These are phyloP conservation scores for Perilla frutescens DNA, from an alignment of 257 asterid species.

Conservation along the genomic window DNA sequence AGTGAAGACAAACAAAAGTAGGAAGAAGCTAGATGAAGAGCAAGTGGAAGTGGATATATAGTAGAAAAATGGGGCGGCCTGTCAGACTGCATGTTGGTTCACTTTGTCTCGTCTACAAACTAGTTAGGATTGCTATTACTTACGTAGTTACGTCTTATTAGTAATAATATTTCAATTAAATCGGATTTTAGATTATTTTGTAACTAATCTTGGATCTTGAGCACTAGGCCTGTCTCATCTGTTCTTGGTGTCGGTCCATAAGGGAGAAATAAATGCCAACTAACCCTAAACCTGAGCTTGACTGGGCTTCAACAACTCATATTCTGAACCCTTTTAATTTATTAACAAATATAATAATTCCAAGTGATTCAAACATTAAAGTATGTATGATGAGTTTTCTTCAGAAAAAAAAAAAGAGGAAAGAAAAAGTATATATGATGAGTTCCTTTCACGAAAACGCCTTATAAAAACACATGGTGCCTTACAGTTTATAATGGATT, in stretches of 20 bases:
- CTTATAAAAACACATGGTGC: conserved; percentile 11
- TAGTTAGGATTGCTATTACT: conserved; percentile 25
- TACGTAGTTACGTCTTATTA: not conserved
- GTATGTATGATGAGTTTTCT: no score
- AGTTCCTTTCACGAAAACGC: conserved; percentile 22
- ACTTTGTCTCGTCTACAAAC: conserved; percentile 42
- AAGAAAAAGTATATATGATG: not conserved
- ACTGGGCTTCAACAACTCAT: no score
- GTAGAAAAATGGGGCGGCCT: not conserved
- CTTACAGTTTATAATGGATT: conserved; percentile 2
- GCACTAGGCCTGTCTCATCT: not conserved
- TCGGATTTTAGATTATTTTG: conserved; percentile 6
- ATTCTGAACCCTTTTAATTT: no score
- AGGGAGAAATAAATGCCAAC: no score
- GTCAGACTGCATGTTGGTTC: conserved; percentile 48
- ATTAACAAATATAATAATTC: no score
- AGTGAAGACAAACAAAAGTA: conserved; percentile 37
- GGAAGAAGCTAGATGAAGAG: conserved; percentile 7
- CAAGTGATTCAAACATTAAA: no score
- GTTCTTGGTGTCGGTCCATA: no score
- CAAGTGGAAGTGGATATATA: conserved; percentile 25
- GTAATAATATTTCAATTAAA: conserved; percentile 6
- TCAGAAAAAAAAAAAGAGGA: not conserved
- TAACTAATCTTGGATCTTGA: conserved; percentile 50
- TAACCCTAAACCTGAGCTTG: no score